These are phyloP conservation scores for Sphagnum contortum DNA, from an alignment of 225 moss, liverwort and hornwort species.

Conservation along the genomic window DNA sequence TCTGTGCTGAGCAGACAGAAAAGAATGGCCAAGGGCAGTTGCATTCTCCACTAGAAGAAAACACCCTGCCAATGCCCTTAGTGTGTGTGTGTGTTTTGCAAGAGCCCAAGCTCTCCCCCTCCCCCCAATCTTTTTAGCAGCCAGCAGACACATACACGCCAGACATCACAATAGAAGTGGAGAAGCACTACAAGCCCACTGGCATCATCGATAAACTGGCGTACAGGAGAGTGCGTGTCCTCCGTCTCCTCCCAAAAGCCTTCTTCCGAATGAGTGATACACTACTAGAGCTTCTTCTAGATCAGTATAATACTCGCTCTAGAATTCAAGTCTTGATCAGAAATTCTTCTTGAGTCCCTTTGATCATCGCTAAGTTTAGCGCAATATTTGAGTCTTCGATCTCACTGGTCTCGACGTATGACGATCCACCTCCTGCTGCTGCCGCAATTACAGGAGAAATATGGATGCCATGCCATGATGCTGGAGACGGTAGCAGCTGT, in stretches of 20 bases:
- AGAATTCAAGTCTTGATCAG: neutral
- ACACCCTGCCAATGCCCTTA: too few relatives aligned
- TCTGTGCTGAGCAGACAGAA: too few relatives aligned
- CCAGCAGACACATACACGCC: slow-evolving; percentile 65
- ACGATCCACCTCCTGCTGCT: too few relatives aligned
- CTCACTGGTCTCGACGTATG: too few relatives aligned
- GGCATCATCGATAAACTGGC: slow-evolving; percentile 44
- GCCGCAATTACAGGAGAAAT: slow-evolving; percentile 44
- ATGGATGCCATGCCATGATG: slow-evolving; percentile 85
- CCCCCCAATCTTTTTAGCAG: slow-evolving; percentile 30
- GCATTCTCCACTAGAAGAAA: too few relatives aligned
- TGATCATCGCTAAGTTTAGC: neutral
- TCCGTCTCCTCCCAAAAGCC: slow-evolving; percentile 53
- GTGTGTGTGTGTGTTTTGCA: too few relatives aligned
- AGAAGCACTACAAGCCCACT: slow-evolving; percentile 46
- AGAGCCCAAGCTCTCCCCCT: too few relatives aligned
- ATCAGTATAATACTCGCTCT: too few relatives aligned
- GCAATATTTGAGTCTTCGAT: too few relatives aligned
- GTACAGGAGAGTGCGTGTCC: slow-evolving; percentile 38
- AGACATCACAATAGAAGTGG: slow-evolving; percentile 36
- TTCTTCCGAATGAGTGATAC: slow-evolving; percentile 53
- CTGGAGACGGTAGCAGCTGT: slow-evolving; percentile 95
- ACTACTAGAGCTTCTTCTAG: too few relatives aligned
- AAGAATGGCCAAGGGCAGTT: too few relatives aligned
- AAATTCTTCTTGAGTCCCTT: neutral